Evolutionary conservation across 768 basidiomycete species (phyloP), one percentile per base, ranked within the genome.

Genomic region (Tephrocybe sp.): DNA sequence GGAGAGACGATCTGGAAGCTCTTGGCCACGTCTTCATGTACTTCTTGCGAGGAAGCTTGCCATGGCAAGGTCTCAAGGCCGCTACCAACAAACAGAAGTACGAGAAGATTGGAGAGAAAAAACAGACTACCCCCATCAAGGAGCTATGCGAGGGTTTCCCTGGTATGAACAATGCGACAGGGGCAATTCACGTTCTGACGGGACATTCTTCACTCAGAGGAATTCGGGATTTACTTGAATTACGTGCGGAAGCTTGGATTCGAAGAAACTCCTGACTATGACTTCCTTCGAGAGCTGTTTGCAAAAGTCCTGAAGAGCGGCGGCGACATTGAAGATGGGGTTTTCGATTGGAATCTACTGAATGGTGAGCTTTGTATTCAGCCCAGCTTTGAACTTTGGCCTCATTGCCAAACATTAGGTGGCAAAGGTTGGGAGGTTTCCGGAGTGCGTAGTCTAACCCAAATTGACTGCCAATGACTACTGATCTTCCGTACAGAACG

Each of bases 51-150:
- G 97, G 97, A 18, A 96, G 94, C 61, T 66, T 99, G 47, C 97
- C 97, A 20, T 99, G 97, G 97, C 97, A 99, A 66, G 97, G 97
- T 51, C 81, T 99, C 51, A 98, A 98, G 73, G 97, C 97, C 28
- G 97, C 97, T 24, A 99, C 95, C 45, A 98, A 99, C 79, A 99
- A 99, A 77, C 97, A 98, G 70, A 93, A 98, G 78, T 99, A 99
- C 74, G 96, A 99, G 79, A 99, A 98, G 80, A 99, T 99, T 68
- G 96, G 96, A 57, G 96, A 99, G 78, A 99, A 99, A 87, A 99
- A 93, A 80, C 97, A 98, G 75, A 90, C 90, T 12, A 98, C 97
- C 24, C 89, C 90, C 6, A 98, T 99, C 69, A 96, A 93, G 73
- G 97, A 99, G 65, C 79, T 99, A 21, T 93, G 88, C 63, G 97